phyloP scores from a whole-genome alignment of 495 filamentous ascomycete genomes.

The Neurospora sp. region DNA sequence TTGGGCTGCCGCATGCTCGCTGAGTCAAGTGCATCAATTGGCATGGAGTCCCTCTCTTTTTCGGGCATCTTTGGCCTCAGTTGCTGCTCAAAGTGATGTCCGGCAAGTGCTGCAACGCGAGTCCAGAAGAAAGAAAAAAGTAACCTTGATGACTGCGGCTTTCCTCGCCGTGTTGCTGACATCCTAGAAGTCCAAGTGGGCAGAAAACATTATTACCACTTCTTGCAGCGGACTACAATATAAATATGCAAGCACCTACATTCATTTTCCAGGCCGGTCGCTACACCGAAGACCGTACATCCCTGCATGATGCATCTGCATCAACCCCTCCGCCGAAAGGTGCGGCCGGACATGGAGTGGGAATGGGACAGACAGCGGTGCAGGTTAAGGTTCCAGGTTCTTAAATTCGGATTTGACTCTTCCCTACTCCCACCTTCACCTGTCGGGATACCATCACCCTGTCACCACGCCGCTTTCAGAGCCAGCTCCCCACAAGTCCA shows the following conservation, averaged over 20 bases:
- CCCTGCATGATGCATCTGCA: background rate
- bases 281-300: background rate
- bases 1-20: too few species aligned
- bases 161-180: background rate
- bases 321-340: background rate
- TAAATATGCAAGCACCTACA: background rate
- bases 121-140: background rate
- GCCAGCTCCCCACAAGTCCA: background rate
- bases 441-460: background rate
- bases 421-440: background rate
- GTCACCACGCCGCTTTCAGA: background rate
- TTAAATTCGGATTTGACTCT: background rate
- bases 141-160: background rate
- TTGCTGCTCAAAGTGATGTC: background rate
- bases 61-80: background rate
- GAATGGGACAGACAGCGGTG: too few species aligned
- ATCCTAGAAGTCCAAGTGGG: background rate
- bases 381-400: background rate
- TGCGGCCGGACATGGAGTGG: background rate
- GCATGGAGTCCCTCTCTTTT: background rate
- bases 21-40: background rate
- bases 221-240: background rate
- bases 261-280: background rate
- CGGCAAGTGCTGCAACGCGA: background rate
- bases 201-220: background rate